Base-by-base conservation (phyloP, 148 eudicot species). In the Vaccinium myrtillus region DNA sequence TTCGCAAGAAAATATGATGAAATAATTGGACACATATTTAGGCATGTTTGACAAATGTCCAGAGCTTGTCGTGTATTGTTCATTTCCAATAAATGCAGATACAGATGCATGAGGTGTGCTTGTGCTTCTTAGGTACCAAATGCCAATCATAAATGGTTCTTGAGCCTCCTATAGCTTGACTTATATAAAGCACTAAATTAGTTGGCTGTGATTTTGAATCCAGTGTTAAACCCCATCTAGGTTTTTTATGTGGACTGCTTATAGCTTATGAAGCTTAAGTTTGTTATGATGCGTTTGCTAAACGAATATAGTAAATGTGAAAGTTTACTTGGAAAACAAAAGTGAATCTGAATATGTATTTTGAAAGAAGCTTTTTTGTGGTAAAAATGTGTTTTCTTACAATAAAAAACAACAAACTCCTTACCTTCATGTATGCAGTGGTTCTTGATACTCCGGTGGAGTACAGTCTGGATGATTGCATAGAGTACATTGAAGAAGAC, bases 401-500 rank as follows among this genome's bases (percentile, higher is more conserved):
- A 65, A 23, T 23, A 1, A 13, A 65, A 13, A 23, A 23, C 71
- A 61, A 21, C 21, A 21, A 21, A 21, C 23, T 48, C 80, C 49
- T 82, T 50, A 30, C 1, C 48, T 85, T 59, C 71, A 73, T 86
- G 25, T 65, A 14, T 83, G 88, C 92, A 96, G 99, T 97, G 86
- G 95, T 97, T 86, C 91, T 95, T 39, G 98, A 97, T 78, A 87
- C 98, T 67, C 95, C 98, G 58, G 43, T 94, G 88, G 95, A 93
- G 48, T 97, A 91, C 83, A 97, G 99, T 90, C 89, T 97, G 73
- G 99, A 97, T 65, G 99, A 97, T 86, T 97, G 99, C 93, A 97
- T 97, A 82, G 99, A 97, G 83, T 97, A 97, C 91, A 97, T 97
- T 88, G 96, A 97, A 88, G 99, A 95, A 87, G 99, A 97, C 86